These are phyloP conservation scores for Paraconiothyrium brasiliense DNA, from an alignment of 2,329 filamentous ascomycete species.

Conservation along the genomic window DNA sequence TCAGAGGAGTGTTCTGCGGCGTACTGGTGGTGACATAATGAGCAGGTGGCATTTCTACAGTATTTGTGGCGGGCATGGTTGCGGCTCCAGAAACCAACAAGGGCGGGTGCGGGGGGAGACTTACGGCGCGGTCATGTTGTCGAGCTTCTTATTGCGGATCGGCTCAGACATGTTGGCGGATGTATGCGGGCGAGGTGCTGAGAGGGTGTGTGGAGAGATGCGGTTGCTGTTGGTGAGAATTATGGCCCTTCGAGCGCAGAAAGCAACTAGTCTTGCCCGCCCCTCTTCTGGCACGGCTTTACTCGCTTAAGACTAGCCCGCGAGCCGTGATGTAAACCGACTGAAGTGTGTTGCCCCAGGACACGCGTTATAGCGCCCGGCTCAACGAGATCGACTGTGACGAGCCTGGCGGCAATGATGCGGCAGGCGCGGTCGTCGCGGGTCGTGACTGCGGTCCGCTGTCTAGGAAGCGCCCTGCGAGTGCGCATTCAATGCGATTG, in stretches of 20 bases:
- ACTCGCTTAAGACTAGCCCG: conserved; percentile 20
- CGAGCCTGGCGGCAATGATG: neutral
- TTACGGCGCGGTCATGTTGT: conserved; percentile 71
- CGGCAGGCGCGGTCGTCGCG: neutral
- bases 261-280: conserved; percentile 33
- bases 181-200: conserved; percentile 16
- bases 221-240: conserved; percentile 40
- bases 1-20: conserved; percentile 96
- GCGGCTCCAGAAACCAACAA: conserved; percentile 32
- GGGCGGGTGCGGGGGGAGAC: conserved; percentile 49
- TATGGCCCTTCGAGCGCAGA: conserved; percentile 41
- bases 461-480: neutral
- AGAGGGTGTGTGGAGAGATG: conserved; percentile 34
- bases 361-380: neutral
- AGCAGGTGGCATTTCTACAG: conserved; percentile 46
- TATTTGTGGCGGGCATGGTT: conserved; percentile 33
- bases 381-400: neutral
- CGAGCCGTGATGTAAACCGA: conserved; percentile 22
- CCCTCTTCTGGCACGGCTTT: conserved; percentile 29
- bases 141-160: conserved; percentile 72
- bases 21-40: conserved; percentile 69
- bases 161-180: conserved; percentile 69
- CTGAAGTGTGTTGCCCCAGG: conserved; percentile 2
- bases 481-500: neutral
- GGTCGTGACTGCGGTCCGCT: neutral